Percentiles rank a stretch among this genome's conserved stretches.
Evolutionary conservation across 441 rosid species (phyloP).

Genomic region (Syzygium syzygioides): DNA sequence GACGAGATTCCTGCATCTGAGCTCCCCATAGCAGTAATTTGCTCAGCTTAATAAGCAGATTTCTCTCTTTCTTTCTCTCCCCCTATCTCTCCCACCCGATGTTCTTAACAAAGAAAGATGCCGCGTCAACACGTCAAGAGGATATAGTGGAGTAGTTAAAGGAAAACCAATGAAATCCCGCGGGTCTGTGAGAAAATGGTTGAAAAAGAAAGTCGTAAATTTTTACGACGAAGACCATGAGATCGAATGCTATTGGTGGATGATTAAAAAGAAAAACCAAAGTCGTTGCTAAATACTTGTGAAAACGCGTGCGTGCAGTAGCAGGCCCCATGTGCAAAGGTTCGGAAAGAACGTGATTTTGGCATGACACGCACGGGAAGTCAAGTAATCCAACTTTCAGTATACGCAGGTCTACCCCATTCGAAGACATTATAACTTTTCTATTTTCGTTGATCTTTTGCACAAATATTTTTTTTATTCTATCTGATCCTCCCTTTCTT

Average conservation of each 20-base stretch:
- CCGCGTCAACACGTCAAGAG: no score
- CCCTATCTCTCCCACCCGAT: not conserved
- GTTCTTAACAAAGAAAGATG: not conserved
- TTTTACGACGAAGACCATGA: not conserved
- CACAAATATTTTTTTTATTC: no score
- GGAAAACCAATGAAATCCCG: not conserved
- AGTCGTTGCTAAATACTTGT: rapidly evolving
- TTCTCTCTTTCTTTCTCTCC: not conserved
- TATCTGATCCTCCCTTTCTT: not conserved
- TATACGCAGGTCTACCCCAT: not conserved
- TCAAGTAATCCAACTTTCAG: not conserved
- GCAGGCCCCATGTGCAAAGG: not conserved
- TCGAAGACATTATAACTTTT: not conserved
- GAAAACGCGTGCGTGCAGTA: not conserved
- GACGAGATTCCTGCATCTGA: not conserved
- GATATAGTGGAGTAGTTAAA: not conserved
- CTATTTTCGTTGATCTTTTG: no score
- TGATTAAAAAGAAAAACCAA: not conserved
- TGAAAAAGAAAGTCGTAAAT: not conserved
- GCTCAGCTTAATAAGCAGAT: not conserved
- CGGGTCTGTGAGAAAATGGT: not conserved
- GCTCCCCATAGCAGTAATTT: not conserved
- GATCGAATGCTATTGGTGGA: not conserved
- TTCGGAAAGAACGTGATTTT: no score
- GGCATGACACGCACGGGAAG: not conserved